Conservation (phyloP, 1,284 basidiomycete species). For the Cutaneotrichosporon sp. region DNA sequence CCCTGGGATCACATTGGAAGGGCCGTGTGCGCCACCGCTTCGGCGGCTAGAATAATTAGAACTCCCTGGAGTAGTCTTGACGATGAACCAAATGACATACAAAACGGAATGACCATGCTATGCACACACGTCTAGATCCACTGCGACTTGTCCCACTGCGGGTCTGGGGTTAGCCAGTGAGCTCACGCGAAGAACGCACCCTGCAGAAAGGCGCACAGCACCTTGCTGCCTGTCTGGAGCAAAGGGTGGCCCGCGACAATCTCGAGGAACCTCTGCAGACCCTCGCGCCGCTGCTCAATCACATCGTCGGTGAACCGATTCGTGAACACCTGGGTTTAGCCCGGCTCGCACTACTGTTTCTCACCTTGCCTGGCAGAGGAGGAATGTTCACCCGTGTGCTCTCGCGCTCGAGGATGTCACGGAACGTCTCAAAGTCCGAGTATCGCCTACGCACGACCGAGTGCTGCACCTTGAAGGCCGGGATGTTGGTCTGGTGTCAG, state of each 20-base stretch:
- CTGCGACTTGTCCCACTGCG: slow-evolving; percentile 45
- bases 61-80: not conserved
- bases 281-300: slow-evolving; percentile 85
- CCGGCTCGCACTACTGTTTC: not conserved
- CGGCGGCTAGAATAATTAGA: not conserved
- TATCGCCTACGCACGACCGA: slow-evolving; percentile 91
- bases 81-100: slow-evolving; percentile 11
- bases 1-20: slow-evolving; percentile 24
- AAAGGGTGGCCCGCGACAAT: slow-evolving; percentile 96
- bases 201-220: slow-evolving; percentile 92
- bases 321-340: slow-evolving; percentile 62
- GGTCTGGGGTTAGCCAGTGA: slow-evolving; percentile 27
- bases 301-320: slow-evolving; percentile 97
- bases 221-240: slow-evolving; percentile 95
- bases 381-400: slow-evolving; percentile 96
- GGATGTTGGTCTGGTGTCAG: slow-evolving; percentile 81
- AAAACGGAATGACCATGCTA: slow-evolving; percentile 9
- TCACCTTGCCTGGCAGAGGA: slow-evolving; percentile 79
- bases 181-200: slow-evolving; percentile 34
- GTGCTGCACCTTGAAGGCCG: slow-evolving; percentile 94
- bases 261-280: slow-evolving; percentile 89
- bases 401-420: slow-evolving; percentile 95
- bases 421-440: slow-evolving; percentile 98
- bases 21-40: slow-evolving; percentile 28
- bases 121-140: slow-evolving; percentile 32